These are phyloP conservation scores for Xylaria sp. DNA, from an alignment of 2,329 filamentous ascomycete genomes.

Conservation along the genomic window DNA sequence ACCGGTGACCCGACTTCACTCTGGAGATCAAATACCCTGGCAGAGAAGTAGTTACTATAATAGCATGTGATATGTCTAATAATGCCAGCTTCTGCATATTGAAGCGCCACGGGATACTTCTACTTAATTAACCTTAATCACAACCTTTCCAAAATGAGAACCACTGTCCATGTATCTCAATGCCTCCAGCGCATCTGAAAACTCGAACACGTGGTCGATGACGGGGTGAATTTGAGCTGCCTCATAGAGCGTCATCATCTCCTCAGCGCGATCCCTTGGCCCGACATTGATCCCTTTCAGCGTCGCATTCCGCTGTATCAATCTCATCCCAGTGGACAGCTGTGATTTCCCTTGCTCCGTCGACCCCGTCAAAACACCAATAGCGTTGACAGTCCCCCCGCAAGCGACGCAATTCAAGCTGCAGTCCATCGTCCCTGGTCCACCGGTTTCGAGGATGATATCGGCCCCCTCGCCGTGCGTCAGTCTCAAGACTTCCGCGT, in stretches of 20 bases:
- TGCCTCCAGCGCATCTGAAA: slow-evolving; percentile 6
- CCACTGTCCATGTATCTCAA: slow-evolving; percentile 2
- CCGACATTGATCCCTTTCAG: neutral
- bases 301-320: neutral
- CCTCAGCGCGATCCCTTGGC: slow-evolving; percentile 16
- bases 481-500: neutral
- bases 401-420: neutral
- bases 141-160: slow-evolving; percentile 5
- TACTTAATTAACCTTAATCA: neutral
- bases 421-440: neutral
- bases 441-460: neutral
- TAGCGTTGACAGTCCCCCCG: neutral
- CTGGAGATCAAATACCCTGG: neutral
- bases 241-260: slow-evolving; percentile 19
- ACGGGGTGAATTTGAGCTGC: neutral
- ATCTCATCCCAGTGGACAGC: neutral
- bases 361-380: neutral
- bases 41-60: neutral
- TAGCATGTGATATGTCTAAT: neutral
- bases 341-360: neutral
- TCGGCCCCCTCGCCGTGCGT: neutral
- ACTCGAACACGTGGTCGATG: slow-evolving; percentile 10
- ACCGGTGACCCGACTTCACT: neutral
- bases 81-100: neutral
- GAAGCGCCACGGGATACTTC: neutral